Base-by-base conservation (phyloP, 2,329 filamentous ascomycete species). In the Colletotrichum tabaci region DNA sequence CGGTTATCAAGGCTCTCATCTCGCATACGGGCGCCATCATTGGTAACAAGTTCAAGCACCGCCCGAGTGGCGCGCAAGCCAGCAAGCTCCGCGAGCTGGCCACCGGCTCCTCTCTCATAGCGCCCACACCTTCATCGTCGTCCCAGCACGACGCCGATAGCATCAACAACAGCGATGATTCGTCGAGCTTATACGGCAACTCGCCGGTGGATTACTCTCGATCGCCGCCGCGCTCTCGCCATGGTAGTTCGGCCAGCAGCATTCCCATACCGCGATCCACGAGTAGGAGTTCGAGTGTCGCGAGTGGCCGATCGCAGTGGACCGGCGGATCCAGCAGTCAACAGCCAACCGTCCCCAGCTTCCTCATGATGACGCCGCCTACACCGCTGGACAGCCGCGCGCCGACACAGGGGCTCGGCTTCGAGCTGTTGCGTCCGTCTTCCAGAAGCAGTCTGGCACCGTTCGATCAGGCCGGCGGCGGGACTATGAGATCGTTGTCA, bases 1-100 rank as follows among this genome's bases (percentile, higher is more conserved):
- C 97, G 57, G 93, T 98, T 69, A 94, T 98, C 79, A 94, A 95
- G 78, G 96, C 96, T 0, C 87, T 99, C 56, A 97, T 99, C 77
- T 96, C 94, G 2, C 96, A 99, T 79, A 95, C 96, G 0, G 96
- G 96, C 46, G 95, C 96, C 68, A 98, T 99, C 75, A 94, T 99
- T 61, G 94, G 96, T 66, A 99, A 99, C 87, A 99, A 99, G 80
- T 94, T 99, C 82, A 94, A 94, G 78, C 94, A 97, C 79, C 91
- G 95, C 4, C 95, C 96, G 1, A 94, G 86, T 74, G 93, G 91
- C 63, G 91, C 93, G 70, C 93, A 96, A 79, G 91, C 94, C 77
- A 93, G 87, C 77, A 91, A 93, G 73, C 87, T 97, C 44, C 90
- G 95, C 52, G 95, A 98, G 80, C 86, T 97, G 68, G 94, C 94